phyloP scores from a whole-genome alignment of 306 rosid genomes.

The Dryas drummondii region DNA sequence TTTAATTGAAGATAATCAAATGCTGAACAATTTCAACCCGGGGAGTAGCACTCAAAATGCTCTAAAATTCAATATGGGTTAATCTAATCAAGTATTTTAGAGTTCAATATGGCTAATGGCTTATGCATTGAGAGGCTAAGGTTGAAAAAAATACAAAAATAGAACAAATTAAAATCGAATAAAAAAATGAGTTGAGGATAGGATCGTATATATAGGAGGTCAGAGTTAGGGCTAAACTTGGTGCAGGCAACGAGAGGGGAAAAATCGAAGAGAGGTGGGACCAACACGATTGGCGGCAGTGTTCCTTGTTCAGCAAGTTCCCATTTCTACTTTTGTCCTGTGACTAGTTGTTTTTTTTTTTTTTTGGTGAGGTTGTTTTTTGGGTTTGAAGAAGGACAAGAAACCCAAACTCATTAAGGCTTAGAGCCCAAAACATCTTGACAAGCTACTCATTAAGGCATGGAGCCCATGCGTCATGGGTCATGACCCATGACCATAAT shows the following conservation, averaged over 20 bases:
- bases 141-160: too few relatives aligned
- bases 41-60: not conserved
- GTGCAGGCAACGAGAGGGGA: slow-evolving; percentile 84
- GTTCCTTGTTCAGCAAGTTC: slow-evolving; percentile 38
- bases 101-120: not conserved
- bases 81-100: not conserved
- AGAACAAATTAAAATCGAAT: too few relatives aligned
- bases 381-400: too few relatives aligned
- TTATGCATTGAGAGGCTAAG: too few relatives aligned
- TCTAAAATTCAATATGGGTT: not conserved
- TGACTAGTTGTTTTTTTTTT: too few relatives aligned
- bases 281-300: slow-evolving; percentile 80
- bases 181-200: too few relatives aligned
- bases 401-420: too few relatives aligned
- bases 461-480: too few relatives aligned
- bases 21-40: not conserved
- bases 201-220: not conserved
- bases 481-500: too few relatives aligned
- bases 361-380: too few relatives aligned
- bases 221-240: slow-evolving; percentile 31
- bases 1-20: not conserved
- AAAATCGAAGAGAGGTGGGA: slow-evolving; percentile 89
- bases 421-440: too few relatives aligned
- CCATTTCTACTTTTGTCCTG: slow-evolving; percentile 34
- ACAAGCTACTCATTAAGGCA: too few relatives aligned